phyloP scores from a whole-genome alignment of 2,329 filamentous ascomycete genomes.

The Aureobasidium sp. region DNA sequence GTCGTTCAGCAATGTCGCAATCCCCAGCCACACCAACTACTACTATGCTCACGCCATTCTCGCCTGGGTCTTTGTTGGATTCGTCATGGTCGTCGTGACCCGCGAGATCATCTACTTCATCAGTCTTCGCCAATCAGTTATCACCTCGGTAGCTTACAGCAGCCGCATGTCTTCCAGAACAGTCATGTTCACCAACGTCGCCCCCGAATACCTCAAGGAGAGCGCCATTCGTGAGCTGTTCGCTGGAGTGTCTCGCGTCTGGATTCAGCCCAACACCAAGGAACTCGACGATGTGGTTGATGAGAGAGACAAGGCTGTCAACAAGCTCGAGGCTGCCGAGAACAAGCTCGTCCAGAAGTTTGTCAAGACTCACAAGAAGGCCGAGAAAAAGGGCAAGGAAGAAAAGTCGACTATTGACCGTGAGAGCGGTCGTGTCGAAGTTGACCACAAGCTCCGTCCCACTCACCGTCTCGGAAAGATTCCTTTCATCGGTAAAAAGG shows the following conservation, averaged over 20 bases:
- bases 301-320: constrained; percentile 46
- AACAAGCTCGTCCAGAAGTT: constrained; percentile 46
- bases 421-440: constrained; percentile 47
- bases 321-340: constrained; percentile 50
- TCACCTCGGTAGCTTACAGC: constrained; percentile 47
- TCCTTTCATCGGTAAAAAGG: constrained; percentile 78
- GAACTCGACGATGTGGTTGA: constrained; percentile 49
- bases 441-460: constrained; percentile 75
- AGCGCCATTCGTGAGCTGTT: constrained; percentile 64
- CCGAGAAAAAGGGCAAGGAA: constrained; percentile 19
- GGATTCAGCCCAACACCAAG: constrained; percentile 52
- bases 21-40: constrained; percentile 50
- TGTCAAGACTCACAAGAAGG: constrained; percentile 30
- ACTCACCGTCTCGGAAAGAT: constrained; percentile 78
- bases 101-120: constrained; percentile 53
- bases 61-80: constrained; percentile 56
- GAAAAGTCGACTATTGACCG: constrained; percentile 22
- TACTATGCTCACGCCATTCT: constrained; percentile 51
- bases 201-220: constrained; percentile 68
- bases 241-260: constrained; percentile 55
- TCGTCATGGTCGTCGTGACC: constrained; percentile 89
- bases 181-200: constrained; percentile 54
- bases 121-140: constrained; percentile 54
- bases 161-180: constrained; percentile 52
- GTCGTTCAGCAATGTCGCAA: constrained; percentile 41